These are phyloP conservation scores for Pseudogymnoascus sp. DNA, from an alignment of 2,329 filamentous ascomycete genomes.

Conservation along the genomic window DNA sequence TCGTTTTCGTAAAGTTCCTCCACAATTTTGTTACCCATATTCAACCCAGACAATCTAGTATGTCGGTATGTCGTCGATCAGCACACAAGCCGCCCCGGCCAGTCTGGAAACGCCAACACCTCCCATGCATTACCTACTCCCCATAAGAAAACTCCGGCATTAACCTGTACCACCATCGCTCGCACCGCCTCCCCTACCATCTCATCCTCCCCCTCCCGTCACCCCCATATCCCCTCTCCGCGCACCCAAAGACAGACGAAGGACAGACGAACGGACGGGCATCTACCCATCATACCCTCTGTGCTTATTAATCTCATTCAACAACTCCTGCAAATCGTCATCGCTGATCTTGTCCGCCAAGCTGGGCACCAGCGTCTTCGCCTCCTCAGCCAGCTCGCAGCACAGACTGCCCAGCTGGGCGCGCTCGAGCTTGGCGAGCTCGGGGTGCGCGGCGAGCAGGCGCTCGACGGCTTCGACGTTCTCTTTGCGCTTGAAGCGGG, in stretches of 20 bases:
- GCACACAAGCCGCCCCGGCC: slow-evolving; percentile 7
- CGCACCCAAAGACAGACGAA: not conserved
- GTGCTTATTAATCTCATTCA: slow-evolving; percentile 87
- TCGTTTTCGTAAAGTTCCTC: not conserved
- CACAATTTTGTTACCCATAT: not conserved
- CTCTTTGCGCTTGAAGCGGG: slow-evolving; percentile 91
- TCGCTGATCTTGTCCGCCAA: slow-evolving; percentile 85
- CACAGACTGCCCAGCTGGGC: slow-evolving; percentile 92
- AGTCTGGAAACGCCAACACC: slow-evolving; percentile 10
- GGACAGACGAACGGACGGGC: too few relatives aligned
- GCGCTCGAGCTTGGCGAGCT: slow-evolving; percentile 86
- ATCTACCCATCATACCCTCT: slow-evolving; percentile 26
- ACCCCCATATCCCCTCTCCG: not conserved
- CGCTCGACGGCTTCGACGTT: slow-evolving; percentile 92
- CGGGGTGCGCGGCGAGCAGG: slow-evolving; percentile 69
- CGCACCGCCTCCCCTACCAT: not conserved
- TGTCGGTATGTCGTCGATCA: not conserved
- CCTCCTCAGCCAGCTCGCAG: slow-evolving; percentile 89
- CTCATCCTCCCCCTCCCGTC: not conserved
- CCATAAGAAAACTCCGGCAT: not conserved
- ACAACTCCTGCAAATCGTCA: slow-evolving; percentile 76
- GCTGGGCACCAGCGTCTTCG: slow-evolving; percentile 89
- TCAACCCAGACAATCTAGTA: slow-evolving; percentile 3
- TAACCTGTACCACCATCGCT: not conserved
- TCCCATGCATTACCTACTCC: not conserved